Conservation (phyloP, 352 stramenopile genomes). For the Heterotrichella gracilis region DNA sequence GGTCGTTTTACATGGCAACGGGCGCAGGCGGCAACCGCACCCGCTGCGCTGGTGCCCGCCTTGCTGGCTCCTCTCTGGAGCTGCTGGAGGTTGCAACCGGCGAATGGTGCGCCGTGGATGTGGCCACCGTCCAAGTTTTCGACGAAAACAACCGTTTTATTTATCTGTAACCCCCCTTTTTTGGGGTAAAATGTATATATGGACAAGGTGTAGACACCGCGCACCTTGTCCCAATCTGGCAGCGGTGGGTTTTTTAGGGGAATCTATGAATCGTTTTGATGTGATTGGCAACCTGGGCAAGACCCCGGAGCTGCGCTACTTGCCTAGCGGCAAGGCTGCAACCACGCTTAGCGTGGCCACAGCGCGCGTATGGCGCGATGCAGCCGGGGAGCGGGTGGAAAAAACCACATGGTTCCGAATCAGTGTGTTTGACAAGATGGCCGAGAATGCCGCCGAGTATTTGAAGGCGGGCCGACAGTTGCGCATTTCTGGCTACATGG, state of each 20-base stretch:
- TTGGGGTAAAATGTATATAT: conserved; percentile 9
- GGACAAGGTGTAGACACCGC: not conserved
- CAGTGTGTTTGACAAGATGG: conserved; percentile 1
- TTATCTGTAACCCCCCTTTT: conserved; percentile 5
- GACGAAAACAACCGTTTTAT: conserved; percentile 6
- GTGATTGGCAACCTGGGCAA: not conserved
- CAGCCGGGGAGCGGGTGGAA: not conserved
- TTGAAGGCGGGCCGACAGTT: not conserved
- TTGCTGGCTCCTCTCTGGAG: not conserved
- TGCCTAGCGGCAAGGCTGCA: not conserved
- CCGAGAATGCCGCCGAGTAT: not conserved
- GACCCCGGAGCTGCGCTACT: not conserved
- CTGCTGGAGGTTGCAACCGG: not conserved
- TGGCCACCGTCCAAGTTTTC: not conserved
- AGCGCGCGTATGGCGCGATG: not conserved
- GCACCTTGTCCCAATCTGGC: not conserved
- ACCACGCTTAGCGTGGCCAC: not conserved
- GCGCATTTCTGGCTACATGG: not conserved
- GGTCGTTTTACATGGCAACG: not conserved
- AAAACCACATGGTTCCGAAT: conserved; percentile 4
- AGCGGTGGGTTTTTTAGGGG: not conserved
- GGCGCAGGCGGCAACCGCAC: not conserved
- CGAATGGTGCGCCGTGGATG: not conserved
- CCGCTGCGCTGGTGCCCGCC: not conserved
- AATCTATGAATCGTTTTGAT: conserved; percentile 9